Evolutionary conservation across 31 red algal genomes (phyloP).

Genomic region (Odonthalia washingtoniensis): DNA sequence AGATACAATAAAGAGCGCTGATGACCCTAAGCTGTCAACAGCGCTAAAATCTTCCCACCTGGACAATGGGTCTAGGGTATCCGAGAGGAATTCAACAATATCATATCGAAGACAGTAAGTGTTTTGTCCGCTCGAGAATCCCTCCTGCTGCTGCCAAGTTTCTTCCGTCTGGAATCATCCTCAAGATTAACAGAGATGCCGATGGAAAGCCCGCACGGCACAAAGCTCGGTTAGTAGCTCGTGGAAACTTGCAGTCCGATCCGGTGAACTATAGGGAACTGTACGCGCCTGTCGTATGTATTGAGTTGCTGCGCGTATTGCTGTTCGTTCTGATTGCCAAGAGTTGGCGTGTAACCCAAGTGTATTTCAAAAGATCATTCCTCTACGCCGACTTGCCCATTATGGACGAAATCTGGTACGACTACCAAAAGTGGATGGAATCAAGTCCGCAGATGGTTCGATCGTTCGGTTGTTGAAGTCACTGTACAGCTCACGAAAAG

Average conservation of each 20-base stretch:
- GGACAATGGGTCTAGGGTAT: constrained; percentile 45
- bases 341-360: neutral
- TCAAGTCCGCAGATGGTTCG: constrained; percentile 13
- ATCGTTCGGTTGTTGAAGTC: constrained; percentile 6
- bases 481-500: constrained; percentile 40
- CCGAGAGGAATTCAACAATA: constrained; percentile 43
- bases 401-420: neutral
- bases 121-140: neutral
- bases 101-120: no score
- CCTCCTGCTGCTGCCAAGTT: neutral
- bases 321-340: neutral
- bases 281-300: constrained; percentile 37
- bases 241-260: constrained; percentile 30
- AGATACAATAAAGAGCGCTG: neutral
- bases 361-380: constrained; percentile 48
- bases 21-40: constrained; percentile 30
- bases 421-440: neutral
- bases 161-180: constrained; percentile 31
- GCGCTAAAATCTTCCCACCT: no score
- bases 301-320: constrained; percentile 35
- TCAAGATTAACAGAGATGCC: constrained; percentile 17
- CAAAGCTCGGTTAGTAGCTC: constrained; percentile 42
- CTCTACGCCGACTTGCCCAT: constrained; percentile 19
- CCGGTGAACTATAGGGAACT: neutral
- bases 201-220: constrained; percentile 14